Base-by-base conservation (phyloP, 805 yeast genomes). In the Kregervanrija delftensis region DNA sequence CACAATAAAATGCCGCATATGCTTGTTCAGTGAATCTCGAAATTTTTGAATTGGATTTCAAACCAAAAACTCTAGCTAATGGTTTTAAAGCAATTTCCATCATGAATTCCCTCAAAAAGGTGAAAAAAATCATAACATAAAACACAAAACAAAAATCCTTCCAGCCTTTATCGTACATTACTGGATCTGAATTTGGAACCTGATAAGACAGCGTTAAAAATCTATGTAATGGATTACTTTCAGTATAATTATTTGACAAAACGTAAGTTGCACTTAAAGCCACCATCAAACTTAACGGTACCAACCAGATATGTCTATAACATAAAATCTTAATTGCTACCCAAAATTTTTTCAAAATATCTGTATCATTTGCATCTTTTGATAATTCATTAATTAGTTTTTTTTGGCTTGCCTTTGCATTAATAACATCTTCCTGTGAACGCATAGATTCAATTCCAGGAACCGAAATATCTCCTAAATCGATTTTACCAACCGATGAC, bases 1-100 rank as follows among this genome's bases (percentile, higher is more conserved):
- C 85, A 60, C 82, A 89, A 66, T 93, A 93, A 48, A 86, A 61
- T 55, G 88, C 73, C 2, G 91, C 77, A 61, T 91, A 93, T 8
- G 89, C 74, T 69, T 93, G 99, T 65, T 93, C 99, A 82, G 87
- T 79, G 65, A 91, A 89, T 63, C 99, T 77, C 49, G 76, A 77
- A 37, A 79, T 63, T 63, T 86, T 90, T 15, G 71, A 71, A 47
- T 71, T 74, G 44, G 66, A 67, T 35, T 52, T 68, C 34, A 87
- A 58, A 1, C 87, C 87, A 37, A 63, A 68, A 33, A 48, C 45
- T 9, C 31, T 35, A 2, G 96, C 91, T 33, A 86, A 49, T 8
- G 98, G 98, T 54, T 72, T 73, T 47, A 93, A 76, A 1, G 88
- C 56, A 32, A 77, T 70, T 61, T 89, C 90, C 98, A 93, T 89